Evolutionary conservation across 345 rosid species (phyloP).

Genomic region (Boechera retrofracta): DNA sequence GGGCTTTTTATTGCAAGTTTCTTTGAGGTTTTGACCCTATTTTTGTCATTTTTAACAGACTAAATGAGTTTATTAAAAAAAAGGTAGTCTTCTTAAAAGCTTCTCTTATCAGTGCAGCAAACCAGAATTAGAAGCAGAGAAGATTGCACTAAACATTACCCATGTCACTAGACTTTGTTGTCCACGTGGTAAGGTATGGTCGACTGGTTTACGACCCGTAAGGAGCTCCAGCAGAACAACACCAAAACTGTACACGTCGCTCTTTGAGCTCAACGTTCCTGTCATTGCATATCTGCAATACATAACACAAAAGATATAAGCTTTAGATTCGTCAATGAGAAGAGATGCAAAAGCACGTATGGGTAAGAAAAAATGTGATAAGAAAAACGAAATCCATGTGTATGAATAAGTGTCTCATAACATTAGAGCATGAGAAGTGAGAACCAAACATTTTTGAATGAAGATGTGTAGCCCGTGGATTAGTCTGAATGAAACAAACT

Average conservation of each 20-base stretch:
- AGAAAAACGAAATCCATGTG: not conserved
- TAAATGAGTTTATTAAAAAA: not conserved
- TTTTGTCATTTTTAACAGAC: not conserved
- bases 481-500: not conserved
- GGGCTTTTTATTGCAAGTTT: not conserved
- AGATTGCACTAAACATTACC: slow-evolving; percentile 50
- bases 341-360: not conserved
- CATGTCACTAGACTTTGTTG: slow-evolving; percentile 87
- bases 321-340: slow-evolving; percentile 6
- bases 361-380: not conserved
- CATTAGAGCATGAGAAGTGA: not conserved
- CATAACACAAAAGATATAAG: slow-evolving; percentile 10
- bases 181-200: slow-evolving; percentile 81
- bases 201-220: slow-evolving; percentile 87
- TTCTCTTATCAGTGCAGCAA: slow-evolving; percentile 7
- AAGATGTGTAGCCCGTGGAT: not conserved
- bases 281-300: slow-evolving; percentile 78
- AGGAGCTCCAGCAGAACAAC: slow-evolving; percentile 81
- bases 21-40: not conserved
- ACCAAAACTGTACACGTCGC: slow-evolving; percentile 86
- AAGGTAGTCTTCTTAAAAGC: not conserved
- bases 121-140: not conserved
- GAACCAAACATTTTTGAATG: not conserved
- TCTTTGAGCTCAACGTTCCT: slow-evolving; percentile 74
- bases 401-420: not conserved